phyloP scores from a whole-genome alignment of 2,329 filamentous ascomycete species.

The Sarocladiaceae sp. region DNA sequence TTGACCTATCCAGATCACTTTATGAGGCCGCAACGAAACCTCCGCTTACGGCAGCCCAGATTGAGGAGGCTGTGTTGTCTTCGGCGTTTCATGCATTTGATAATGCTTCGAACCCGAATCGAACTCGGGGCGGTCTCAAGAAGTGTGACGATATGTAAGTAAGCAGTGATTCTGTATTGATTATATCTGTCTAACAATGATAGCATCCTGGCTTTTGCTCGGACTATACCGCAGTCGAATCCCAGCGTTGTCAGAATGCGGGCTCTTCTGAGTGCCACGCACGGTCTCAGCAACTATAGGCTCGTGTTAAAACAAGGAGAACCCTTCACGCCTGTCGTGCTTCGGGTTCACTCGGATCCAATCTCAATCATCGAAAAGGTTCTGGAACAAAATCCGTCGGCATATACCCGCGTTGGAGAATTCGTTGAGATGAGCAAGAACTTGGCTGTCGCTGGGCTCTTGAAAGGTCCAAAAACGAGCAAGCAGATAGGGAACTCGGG shows the following conservation, averaged over 20 bases:
- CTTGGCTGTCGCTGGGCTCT: constrained; percentile 58
- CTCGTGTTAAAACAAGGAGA: constrained; percentile 76
- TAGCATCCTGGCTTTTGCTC: constrained; percentile 61
- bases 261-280: constrained; percentile 67
- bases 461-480: constrained; percentile 10
- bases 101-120: constrained; percentile 77
- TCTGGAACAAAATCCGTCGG: constrained; percentile 69
- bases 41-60: constrained; percentile 40
- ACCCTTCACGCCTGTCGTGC: constrained; percentile 72
- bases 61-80: constrained; percentile 56
- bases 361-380: constrained; percentile 69
- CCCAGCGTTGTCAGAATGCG: constrained; percentile 52
- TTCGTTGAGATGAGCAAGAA: constrained; percentile 65
- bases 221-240: constrained; percentile 48
- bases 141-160: constrained; percentile 71
- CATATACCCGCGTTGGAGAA: constrained; percentile 71
- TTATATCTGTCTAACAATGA: constrained; percentile 16
- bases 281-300: constrained; percentile 71
- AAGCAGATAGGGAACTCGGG: constrained; percentile 15
- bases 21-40: constrained; percentile 48
- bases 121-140: constrained; percentile 70
- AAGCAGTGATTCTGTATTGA: not conserved
- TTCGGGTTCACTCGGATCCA: constrained; percentile 74
- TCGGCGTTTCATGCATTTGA: constrained; percentile 71
- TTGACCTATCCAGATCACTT: constrained; percentile 57